Evolutionary conservation across 805 yeast species (phyloP).

Genomic region (Kazachstania bromeliacearum): DNA sequence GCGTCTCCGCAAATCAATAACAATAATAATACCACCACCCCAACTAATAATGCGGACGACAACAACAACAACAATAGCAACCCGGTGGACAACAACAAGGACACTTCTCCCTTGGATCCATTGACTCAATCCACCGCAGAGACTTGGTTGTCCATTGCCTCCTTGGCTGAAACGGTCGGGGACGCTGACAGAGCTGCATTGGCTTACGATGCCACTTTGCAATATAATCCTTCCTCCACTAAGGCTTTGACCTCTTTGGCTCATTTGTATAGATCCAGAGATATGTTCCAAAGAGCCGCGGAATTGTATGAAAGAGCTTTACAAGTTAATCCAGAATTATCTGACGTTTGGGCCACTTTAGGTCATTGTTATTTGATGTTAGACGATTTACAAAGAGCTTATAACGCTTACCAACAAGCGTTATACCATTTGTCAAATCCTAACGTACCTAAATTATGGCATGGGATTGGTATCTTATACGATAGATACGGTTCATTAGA

Average conservation of each 20-base stretch:
- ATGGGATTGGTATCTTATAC: conserved; percentile 93
- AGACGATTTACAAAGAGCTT: conserved; percentile 92
- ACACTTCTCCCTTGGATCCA: conserved; percentile 22
- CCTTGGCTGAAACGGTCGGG: conserved; percentile 80
- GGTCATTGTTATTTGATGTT: conserved; percentile 96
- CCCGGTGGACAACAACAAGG: not conserved
- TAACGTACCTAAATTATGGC: conserved; percentile 95
- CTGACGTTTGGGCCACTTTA: conserved; percentile 93
- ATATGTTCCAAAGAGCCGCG: conserved; percentile 88
- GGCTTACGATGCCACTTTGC: conserved; percentile 79
- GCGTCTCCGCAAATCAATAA: too few relatives aligned
- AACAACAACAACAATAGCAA: conserved; percentile 1
- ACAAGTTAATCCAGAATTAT: conserved; percentile 72
- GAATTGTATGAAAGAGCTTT: conserved; percentile 86
- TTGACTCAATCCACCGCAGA: conserved; percentile 53
- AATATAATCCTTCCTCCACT: conserved; percentile 78
- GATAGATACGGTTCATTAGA: conserved; percentile 94
- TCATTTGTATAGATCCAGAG: conserved; percentile 77
- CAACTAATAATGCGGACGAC: not conserved
- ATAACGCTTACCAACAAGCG: conserved; percentile 94
- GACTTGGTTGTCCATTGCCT: conserved; percentile 85
- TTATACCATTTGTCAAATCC: conserved; percentile 84
- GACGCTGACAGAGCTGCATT: conserved; percentile 83
- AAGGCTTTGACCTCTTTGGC: conserved; percentile 81
- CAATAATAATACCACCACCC: not conserved